These are phyloP conservation scores for Scheffersomyces quercinus DNA, from an alignment of 1,139 yeast species.

Conservation along the genomic window DNA sequence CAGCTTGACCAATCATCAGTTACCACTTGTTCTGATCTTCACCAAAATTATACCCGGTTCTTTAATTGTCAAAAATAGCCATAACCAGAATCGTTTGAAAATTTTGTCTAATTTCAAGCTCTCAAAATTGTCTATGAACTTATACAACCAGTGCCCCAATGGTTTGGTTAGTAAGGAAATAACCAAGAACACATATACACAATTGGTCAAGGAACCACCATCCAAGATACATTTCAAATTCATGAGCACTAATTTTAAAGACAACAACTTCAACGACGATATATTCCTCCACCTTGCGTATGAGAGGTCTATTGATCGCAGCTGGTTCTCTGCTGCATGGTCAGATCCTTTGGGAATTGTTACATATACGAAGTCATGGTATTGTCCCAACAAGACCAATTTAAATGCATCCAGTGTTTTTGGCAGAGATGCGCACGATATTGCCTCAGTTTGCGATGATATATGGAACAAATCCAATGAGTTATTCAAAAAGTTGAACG, in stretches of 20 bases:
- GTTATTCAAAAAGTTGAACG: slow-evolving; percentile 38
- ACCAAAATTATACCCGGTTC: slow-evolving; percentile 60
- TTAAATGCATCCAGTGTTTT: slow-evolving; percentile 4
- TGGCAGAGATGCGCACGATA: slow-evolving; percentile 24
- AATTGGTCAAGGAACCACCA: slow-evolving; percentile 49
- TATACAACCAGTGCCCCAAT: slow-evolving; percentile 63
- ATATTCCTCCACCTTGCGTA: slow-evolving; percentile 83
- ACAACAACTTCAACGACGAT: slow-evolving; percentile 53
- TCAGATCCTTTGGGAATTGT: slow-evolving; percentile 77
- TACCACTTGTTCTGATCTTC: slow-evolving; percentile 47
- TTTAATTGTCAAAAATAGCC: slow-evolving; percentile 38
- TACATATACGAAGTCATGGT: slow-evolving; percentile 69
- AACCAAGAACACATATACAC: slow-evolving; percentile 32
- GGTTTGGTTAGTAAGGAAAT: slow-evolving; percentile 9
- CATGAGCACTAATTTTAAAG: slow-evolving; percentile 24
- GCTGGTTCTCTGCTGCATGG: slow-evolving; percentile 90
- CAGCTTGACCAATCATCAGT: slow-evolving; percentile 37
- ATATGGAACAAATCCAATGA: slow-evolving; percentile 40
- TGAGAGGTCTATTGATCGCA: slow-evolving; percentile 75
- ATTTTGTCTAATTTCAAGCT: slow-evolving; percentile 51
- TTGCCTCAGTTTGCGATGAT: slow-evolving; percentile 39
- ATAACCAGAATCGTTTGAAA: slow-evolving; percentile 41
- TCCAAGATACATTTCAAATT: slow-evolving; percentile 54
- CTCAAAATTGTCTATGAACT: slow-evolving; percentile 53
- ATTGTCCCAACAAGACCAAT: slow-evolving; percentile 34